Evolutionary conservation across 1,284 basidiomycete species (phyloP).

Genomic region (Ganoderma lingzhi): DNA sequence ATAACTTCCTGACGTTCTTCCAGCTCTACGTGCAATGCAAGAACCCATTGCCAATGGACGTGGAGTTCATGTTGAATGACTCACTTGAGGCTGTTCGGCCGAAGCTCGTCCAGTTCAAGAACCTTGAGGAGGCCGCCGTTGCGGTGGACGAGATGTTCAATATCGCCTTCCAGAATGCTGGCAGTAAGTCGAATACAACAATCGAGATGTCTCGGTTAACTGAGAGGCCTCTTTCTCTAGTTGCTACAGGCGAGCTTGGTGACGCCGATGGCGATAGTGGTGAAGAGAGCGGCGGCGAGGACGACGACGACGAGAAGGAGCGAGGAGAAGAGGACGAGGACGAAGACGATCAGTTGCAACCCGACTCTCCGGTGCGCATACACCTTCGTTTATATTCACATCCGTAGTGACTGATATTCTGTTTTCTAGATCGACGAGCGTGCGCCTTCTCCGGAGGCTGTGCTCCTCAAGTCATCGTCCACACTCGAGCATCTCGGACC

Average conservation of each 20-base stretch:
- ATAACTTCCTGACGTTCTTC: constrained; percentile 93
- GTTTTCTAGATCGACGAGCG: constrained; percentile 66
- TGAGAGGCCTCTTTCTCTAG: constrained; percentile 28
- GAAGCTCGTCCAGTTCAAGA: constrained; percentile 73
- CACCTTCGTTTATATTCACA: background rate
- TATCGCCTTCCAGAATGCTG: constrained; percentile 63
- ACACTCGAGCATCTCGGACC: constrained; percentile 77
- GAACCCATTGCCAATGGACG: constrained; percentile 90
- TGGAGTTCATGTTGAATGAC: constrained; percentile 96
- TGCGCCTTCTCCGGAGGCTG: constrained; percentile 79
- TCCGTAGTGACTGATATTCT: background rate
- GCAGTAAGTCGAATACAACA: constrained; percentile 49
- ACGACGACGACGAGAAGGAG: constrained; percentile 58
- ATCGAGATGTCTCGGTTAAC: background rate
- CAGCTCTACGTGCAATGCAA: constrained; percentile 93
- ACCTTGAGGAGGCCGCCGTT: constrained; percentile 83
- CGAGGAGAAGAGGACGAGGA: constrained; percentile 62
- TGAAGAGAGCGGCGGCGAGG: constrained; percentile 71
- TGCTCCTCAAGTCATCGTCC: constrained; percentile 64
- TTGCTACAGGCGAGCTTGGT: constrained; percentile 48
- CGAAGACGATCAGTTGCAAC: constrained; percentile 58
- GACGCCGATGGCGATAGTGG: constrained; percentile 63
- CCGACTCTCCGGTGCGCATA: constrained; percentile 60
- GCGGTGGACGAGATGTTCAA: constrained; percentile 92
- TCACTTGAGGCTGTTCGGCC: constrained; percentile 92